Evolutionary conservation across 306 rosid species (phyloP).

Genomic region (Acacia confusa): DNA sequence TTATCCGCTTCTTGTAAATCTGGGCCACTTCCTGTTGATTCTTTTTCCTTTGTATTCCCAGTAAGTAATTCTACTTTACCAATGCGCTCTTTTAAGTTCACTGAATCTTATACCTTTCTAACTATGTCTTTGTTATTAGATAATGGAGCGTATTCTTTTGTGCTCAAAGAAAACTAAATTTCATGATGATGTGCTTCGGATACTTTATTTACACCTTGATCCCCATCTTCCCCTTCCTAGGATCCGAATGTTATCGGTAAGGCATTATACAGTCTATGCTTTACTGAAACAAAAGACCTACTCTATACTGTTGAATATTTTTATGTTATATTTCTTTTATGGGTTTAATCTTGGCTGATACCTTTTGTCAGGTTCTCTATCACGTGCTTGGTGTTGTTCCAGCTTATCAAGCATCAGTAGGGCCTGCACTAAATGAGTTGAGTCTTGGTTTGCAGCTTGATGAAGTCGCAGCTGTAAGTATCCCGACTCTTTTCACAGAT

Average conservation of each 20-base stretch:
- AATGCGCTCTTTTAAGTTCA: constrained; percentile 22
- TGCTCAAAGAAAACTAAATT: constrained; percentile 88
- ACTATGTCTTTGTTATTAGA: constrained; percentile 49
- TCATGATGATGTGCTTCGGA: constrained; percentile 78
- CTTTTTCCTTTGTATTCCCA: constrained; percentile 91
- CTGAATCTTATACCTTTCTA: constrained; percentile 30
- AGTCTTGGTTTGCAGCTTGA: constrained; percentile 83
- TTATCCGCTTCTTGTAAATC: constrained; percentile 81
- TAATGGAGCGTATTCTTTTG: constrained; percentile 83
- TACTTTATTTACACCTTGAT: constrained; percentile 89
- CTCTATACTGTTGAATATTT: constrained; percentile 7
- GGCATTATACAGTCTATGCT: constrained; percentile 22
- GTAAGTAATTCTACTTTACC: constrained; percentile 52
- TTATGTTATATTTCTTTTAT: constrained; percentile 13
- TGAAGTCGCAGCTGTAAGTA: constrained; percentile 83
- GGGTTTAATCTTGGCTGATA: constrained; percentile 25
- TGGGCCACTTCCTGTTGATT: constrained; percentile 95
- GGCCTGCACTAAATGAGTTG: constrained; percentile 91
- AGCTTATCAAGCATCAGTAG: constrained; percentile 76
- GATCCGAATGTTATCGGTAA: constrained; percentile 88
- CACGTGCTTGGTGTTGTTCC: constrained; percentile 88
- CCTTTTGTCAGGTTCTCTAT: constrained; percentile 72
- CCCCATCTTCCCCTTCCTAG: constrained; percentile 92
- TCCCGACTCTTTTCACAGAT: constrained; percentile 28
- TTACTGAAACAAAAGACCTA: background rate